Evolutionary conservation across 768 basidiomycete genomes (phyloP), one percentile per base, ranked within the genome.

Genomic region (Collybia nuda): DNA sequence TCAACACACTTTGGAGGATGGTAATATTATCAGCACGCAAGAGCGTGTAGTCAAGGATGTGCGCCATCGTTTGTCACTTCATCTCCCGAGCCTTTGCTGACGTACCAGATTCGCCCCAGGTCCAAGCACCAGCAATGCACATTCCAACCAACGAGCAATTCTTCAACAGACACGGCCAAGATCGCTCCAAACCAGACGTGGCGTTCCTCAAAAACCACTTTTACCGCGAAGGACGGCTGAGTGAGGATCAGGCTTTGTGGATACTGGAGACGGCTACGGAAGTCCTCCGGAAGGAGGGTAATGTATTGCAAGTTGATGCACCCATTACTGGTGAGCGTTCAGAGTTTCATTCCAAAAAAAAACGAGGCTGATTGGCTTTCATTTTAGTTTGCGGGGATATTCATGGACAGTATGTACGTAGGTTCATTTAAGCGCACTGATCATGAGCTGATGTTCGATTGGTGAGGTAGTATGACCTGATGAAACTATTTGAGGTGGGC

Each of bases 131-230:
- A 21, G 95, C 97, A 43, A 95, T 96, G 86, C 76, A 74, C 58
- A 81, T 87, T 52, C 97, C 97, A 1, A 94, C 95, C 1, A 84
- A 90, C 58, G 90, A 90, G 58, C 93, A 98, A 67, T 99, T 98
- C 81, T 98, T 87, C 73, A 86, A 89, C 51, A 70, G 70, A 47
- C 71, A 72, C 46, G 72, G 74, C 23, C 79, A 84, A 59, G 96
- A 98, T 74, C 85, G 81, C 39, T 80, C 85, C 23, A 98, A 96
- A 68, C 96, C 96, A 8, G 92, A 98, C 68, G 78, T 98, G 58
- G 94, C 91, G 23, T 98, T 93, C 69, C 79, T 99, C 55, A 99
- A 98, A 77, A 98, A 98, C 62, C 97, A 99, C 72, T 98, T 99
- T 66, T 98, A 98, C 69, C 83, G 97, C 29, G 96, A 98, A 67